These are phyloP conservation scores for Arachnopeziza araneosa DNA, from an alignment of 2,329 filamentous ascomycete genomes.

Conservation along the genomic window DNA sequence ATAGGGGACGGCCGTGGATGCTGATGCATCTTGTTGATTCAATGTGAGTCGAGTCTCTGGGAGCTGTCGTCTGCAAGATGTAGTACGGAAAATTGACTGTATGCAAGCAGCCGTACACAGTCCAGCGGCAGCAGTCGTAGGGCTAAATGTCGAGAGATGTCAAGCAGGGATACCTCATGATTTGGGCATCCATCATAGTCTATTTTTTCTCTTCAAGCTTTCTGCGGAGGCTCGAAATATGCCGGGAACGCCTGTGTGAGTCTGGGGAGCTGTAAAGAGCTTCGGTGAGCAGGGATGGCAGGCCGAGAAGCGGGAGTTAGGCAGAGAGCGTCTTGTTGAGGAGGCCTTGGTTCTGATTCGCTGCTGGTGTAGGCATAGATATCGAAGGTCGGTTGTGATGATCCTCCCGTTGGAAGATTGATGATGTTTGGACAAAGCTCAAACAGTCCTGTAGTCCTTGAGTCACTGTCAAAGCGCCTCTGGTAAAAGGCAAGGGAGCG, in stretches of 20 bases:
- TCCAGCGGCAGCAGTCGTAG: conserved; percentile 18
- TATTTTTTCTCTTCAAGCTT: conserved; percentile 1
- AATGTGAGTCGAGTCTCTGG: conserved; percentile 12
- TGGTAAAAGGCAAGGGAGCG: too few relatives aligned
- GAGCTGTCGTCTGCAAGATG: conserved; percentile 16
- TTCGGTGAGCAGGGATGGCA: not conserved
- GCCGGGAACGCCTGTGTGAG: not conserved
- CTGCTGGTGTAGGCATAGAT: not conserved
- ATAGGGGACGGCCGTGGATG: conserved; percentile 72
- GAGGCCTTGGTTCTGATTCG: not conserved
- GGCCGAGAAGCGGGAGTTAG: not conserved
- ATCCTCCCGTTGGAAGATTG: not conserved
- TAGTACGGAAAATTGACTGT: not conserved
- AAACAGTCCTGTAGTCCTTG: too few relatives aligned
- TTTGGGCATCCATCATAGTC: conserved; percentile 31
- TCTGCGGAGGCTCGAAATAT: not conserved
- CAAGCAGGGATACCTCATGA: conserved; percentile 27
- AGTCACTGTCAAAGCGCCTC: too few relatives aligned
- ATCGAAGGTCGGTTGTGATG: not conserved
- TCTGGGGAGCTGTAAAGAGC: not conserved
- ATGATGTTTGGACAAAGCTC: not conserved
- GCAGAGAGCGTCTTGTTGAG: not conserved
- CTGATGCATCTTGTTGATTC: conserved; percentile 70
- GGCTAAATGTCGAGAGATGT: conserved; percentile 26
- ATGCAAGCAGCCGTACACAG: conserved; percentile 7